These are phyloP conservation scores for Firmiana major DNA, from an alignment of 345 rosid genomes.

Conservation along the genomic window DNA sequence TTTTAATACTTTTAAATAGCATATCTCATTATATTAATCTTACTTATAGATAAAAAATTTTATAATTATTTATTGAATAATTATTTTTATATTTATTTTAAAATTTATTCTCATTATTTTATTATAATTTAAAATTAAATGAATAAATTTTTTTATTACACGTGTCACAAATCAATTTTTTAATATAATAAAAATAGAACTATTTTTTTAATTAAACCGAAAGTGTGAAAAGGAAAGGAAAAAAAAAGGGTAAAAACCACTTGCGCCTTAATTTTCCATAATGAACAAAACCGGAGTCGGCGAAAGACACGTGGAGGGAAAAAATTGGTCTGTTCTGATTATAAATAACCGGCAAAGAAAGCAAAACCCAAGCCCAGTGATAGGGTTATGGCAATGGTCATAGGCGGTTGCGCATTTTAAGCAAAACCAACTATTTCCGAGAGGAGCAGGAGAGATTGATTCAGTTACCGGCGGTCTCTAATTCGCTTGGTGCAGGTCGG, in stretches of 20 bases:
- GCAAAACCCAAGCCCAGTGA: neutral
- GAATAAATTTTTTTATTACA: no score
- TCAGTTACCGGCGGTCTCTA: slow-evolving; percentile 68
- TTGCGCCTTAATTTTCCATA: neutral
- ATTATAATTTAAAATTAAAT: no score
- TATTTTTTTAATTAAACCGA: no score
- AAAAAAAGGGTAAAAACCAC: neutral
- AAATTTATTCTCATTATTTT: no score
- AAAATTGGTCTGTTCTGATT: slow-evolving; percentile 27
- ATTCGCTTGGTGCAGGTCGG: slow-evolving; percentile 99
- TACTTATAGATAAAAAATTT: no score
- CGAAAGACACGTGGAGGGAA: slow-evolving; percentile 26
- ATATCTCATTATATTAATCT: no score
- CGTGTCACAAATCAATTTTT: no score
- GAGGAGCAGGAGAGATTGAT: slow-evolving; percentile 10
- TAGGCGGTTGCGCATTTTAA: neutral
- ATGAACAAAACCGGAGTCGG: neutral
- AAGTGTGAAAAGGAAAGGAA: no score
- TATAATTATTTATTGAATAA: no score
- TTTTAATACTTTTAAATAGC: no score
- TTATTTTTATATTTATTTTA: no score
- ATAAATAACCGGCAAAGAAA: slow-evolving; percentile 29
- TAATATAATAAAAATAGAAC: no score
- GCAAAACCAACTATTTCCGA: neutral
- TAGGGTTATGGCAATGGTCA: slow-evolving; percentile 23